These are phyloP conservation scores for Puya raimondii DNA, from an alignment of 176 grass and related monocot species.

Conservation along the genomic window DNA sequence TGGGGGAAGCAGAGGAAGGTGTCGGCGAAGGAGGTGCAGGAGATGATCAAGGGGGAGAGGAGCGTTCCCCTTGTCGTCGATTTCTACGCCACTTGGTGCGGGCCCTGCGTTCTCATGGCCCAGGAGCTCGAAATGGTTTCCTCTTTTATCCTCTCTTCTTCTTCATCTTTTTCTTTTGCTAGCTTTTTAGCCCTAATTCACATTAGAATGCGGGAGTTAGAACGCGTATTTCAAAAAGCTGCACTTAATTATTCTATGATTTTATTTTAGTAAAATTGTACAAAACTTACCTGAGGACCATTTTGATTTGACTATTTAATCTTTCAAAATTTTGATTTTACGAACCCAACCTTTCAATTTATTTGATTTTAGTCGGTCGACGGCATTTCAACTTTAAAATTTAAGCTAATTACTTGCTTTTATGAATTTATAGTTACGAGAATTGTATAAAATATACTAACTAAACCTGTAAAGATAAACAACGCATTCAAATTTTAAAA, in stretches of 20 bases:
- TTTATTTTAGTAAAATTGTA: not conserved
- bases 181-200: not conserved
- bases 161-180: not conserved
- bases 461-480: too few relatives aligned
- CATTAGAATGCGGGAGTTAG: not conserved
- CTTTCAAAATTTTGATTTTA: too few relatives aligned
- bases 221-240: not conserved
- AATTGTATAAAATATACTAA: too few relatives aligned
- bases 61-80: slow-evolving; percentile 55
- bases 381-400: too few relatives aligned
- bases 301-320: too few relatives aligned
- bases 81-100: slow-evolving; percentile 76
- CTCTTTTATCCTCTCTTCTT: not conserved
- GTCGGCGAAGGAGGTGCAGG: slow-evolving; percentile 46
- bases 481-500: too few relatives aligned
- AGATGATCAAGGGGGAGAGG: slow-evolving; percentile 32
- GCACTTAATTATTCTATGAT: not conserved
- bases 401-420: too few relatives aligned
- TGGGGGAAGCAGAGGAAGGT: slow-evolving; percentile 57
- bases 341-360: too few relatives aligned
- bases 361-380: too few relatives aligned
- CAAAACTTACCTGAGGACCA: not conserved
- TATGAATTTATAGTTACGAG: too few relatives aligned
- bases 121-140: slow-evolving; percentile 76
- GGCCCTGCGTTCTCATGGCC: slow-evolving; percentile 82